Base-by-base conservation (phyloP, 1,284 basidiomycete genomes). In the Apiotrichum siamense region DNA sequence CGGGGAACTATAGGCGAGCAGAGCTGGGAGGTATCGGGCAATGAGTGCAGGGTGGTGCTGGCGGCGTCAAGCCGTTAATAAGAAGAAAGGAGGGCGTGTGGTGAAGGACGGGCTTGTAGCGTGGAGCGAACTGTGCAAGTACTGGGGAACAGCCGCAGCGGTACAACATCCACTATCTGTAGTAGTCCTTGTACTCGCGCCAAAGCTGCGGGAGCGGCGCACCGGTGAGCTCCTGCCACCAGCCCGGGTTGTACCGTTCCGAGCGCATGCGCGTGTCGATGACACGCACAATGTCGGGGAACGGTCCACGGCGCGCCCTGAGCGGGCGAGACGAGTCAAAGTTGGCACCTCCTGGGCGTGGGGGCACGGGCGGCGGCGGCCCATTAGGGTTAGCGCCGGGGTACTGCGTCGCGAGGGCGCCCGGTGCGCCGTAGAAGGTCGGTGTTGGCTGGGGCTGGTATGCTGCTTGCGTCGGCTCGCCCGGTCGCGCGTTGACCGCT, bases 171-270 rank as follows among this genome's bases (percentile, higher is more conserved):
- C 12, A 29, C 12, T 36, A 47, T 26, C n/a, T 31, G 42, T 67
- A 64, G 44, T 63, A 64, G 33, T 50, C 58, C 33, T 65, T 25
- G 51, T 67, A 69, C 47, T 57, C 52, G 7, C 21, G 25, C 67
- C 67, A 69, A 5, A 69, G 51, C 36, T 41, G 49, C 6, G 55
- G 50, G 27, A 69, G 47, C 9, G 40, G 40, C 18, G 48, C 50
- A 20, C 66, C 64, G 12, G 64, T 60, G 51, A 63, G 53, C 47
- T 65, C 59, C n/a, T 49, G 32, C 65, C 64, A 69, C 59, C 64
- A 67, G 7, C 17, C 27, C 23, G 66, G 59, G 18, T 45, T 24
- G 49, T 60, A 69, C 47, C 44, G 45, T 41, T 63, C 60, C 32
- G 58, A 47, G 24, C 57, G 53, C 46, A 69, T 43, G 13, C 61